Evolutionary conservation across 2,329 filamentous ascomycete species (phyloP).

Genomic region (Exophiala bonariae): DNA sequence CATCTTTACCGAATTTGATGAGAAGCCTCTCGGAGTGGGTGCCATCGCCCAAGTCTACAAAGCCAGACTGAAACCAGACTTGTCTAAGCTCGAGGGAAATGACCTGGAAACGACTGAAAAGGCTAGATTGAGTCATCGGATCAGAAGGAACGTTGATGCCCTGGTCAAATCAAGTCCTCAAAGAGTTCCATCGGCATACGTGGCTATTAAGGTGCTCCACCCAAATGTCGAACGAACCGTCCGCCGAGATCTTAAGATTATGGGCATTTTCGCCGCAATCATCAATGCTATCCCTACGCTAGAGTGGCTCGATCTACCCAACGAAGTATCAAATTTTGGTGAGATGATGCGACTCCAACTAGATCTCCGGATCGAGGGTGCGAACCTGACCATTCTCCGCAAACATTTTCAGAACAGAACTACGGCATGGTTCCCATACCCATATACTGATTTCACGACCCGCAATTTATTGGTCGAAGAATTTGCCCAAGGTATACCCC

Average conservation of each 20-base stretch:
- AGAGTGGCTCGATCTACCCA: slow-evolving; percentile 93
- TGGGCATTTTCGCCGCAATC: slow-evolving; percentile 82
- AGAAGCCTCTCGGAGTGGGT: slow-evolving; percentile 84
- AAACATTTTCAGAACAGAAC: slow-evolving; percentile 85
- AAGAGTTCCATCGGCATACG: slow-evolving; percentile 84
- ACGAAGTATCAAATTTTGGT: slow-evolving; percentile 90
- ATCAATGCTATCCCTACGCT: slow-evolving; percentile 90
- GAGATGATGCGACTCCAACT: slow-evolving; percentile 99
- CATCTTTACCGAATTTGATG: slow-evolving; percentile 95
- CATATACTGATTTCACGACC: slow-evolving; percentile 89
- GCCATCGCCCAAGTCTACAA: slow-evolving; percentile 98
- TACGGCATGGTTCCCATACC: slow-evolving; percentile 96
- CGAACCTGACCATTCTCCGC: slow-evolving; percentile 83
- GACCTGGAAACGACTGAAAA: slow-evolving; percentile 54
- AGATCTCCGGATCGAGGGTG: slow-evolving; percentile 89
- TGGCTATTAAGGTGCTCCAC: slow-evolving; percentile 94
- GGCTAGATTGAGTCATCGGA: slow-evolving; percentile 62
- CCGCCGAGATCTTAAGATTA: slow-evolving; percentile 87
- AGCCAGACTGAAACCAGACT: slow-evolving; percentile 79
- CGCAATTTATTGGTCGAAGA: slow-evolving; percentile 92
- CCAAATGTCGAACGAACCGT: slow-evolving; percentile 88
- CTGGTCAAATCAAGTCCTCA: slow-evolving; percentile 84
- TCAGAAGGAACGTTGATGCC: slow-evolving; percentile 79
- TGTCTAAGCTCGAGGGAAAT: slow-evolving; percentile 64
- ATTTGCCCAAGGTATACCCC: slow-evolving; percentile 89